Base-by-base conservation (phyloP, 257 asterid genomes). In the Coffea canephora region DNA sequence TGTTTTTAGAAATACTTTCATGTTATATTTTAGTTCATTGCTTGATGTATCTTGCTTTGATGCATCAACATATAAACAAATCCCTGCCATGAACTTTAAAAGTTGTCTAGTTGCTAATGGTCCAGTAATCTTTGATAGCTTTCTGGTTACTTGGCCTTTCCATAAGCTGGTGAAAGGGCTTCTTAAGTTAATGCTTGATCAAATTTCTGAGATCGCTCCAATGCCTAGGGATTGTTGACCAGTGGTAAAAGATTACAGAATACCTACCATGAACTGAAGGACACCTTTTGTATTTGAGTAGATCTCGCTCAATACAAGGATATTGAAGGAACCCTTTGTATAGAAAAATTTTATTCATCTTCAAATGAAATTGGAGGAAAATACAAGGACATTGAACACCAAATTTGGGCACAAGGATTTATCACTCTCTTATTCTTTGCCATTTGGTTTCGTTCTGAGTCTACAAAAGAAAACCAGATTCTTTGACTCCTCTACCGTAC, bases 391-490 rank as follows among this genome's bases (percentile, higher is more conserved):
- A 46, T 4, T 31, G 16, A 57, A 57, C 75, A 1, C 15, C 23
- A 15, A 54, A n/a, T 45, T 77, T 61, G 41, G 54, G 23, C 59
- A 57, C 74, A 72, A 23, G 71, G 45, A 31, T 65, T 79, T 62
- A 23, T 9, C 69, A 5, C 78, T 75, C 52, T 19, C 34, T 74
- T 41, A 52, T 75, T 46, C 11, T 52, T 74, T 41, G n/a, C 34
- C 78, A 41, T 61, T 55, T 36, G 54, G 1, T 34, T 57, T 55
- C 39, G 68, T 74, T 55, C 57, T 43, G 55, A 16, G 21, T 41
- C 45, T 39, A n/a, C 25, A 10, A 57, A 0, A 31, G 34, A 31
- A 31, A 31, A 31, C 34, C 34, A 9, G 16, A 41, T 36, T 39
- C 76, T 13, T 49, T 15, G 69, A 27, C n/a, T 76, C 52, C 55